A percentile compares a stretch with the other conserved stretches of the same genome.
These are phyloP conservation scores for Pythium apleroticum DNA, from an alignment of 352 stramenopile species.

Conservation along the genomic window DNA sequence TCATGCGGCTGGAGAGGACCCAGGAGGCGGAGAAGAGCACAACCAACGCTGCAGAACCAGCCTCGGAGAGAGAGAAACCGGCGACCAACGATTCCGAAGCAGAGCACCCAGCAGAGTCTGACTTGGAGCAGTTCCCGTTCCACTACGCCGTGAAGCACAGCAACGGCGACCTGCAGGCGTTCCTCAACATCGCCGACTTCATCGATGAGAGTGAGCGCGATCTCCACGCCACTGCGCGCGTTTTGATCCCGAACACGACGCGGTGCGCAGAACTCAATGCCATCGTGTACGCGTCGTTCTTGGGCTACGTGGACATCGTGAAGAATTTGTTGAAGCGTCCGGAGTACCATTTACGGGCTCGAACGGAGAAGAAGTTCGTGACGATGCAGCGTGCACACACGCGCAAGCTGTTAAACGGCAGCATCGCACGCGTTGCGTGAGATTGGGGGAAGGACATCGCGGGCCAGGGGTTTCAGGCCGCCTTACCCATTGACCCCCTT, in stretches of 20 bases:
- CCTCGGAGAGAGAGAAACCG: no score
- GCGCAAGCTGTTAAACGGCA: not conserved
- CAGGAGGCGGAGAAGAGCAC: no score
- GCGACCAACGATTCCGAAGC: not conserved
- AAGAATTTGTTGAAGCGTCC: constrained; percentile 1
- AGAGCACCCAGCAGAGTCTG: not conserved
- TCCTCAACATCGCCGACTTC: constrained; percentile 1
- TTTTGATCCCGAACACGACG: not conserved
- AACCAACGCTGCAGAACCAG: no score
- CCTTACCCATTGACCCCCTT: no score
- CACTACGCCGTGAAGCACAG: not conserved
- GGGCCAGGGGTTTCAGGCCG: no score
- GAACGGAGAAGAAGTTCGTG: not conserved
- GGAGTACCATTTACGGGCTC: not conserved
- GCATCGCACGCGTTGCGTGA: not conserved
- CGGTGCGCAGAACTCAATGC: not conserved
- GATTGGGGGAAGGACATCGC: no score
- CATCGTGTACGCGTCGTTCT: not conserved
- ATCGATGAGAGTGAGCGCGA: constrained; percentile 2
- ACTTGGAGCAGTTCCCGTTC: constrained; percentile 3
- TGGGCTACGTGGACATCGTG: not conserved
- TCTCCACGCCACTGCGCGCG: not conserved
- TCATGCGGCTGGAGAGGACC: not conserved
- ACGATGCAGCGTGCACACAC: not conserved
- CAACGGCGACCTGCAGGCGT: not conserved